Conservation (phyloP, 2,329 filamentous ascomycete genomes). For the Cercospora janseana region DNA sequence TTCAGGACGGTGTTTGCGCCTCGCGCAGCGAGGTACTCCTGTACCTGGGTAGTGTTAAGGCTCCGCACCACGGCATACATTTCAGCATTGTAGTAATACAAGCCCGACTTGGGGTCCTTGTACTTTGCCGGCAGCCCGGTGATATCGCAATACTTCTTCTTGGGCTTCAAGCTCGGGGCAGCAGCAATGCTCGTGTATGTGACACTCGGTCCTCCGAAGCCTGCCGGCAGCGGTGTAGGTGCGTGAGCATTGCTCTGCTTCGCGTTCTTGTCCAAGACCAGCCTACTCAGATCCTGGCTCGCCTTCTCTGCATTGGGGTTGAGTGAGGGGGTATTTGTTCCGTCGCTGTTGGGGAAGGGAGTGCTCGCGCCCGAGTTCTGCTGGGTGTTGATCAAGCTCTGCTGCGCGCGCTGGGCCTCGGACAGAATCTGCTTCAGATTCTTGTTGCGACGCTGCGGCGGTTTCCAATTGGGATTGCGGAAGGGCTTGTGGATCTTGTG, state of each 20-base stretch:
- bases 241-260: conserved; percentile 35
- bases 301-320: conserved; percentile 84
- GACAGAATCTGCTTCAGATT: conserved; percentile 95
- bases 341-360: conserved; percentile 43
- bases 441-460: conserved; percentile 94
- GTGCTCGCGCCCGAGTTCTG: conserved; percentile 78
- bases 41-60: conserved; percentile 76
- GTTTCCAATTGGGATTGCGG: conserved; percentile 86
- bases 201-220: conserved; percentile 55
- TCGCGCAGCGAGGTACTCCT: conserved; percentile 84
- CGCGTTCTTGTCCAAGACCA: conserved; percentile 80
- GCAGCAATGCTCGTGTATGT: conserved; percentile 98
- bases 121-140: conserved; percentile 91
- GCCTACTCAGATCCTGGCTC: conserved; percentile 77
- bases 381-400: conserved; percentile 74
- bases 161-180: conserved; percentile 75
- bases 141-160: conserved; percentile 91
- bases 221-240: conserved; percentile 18
- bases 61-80: conserved; percentile 80
- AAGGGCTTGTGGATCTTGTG: conserved; percentile 83
- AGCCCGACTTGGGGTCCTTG: conserved; percentile 87
- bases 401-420: conserved; percentile 83
- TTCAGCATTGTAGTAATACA: conserved; percentile 91
- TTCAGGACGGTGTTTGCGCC: conserved; percentile 93
- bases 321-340: conserved; percentile 57